These are phyloP conservation scores for Polychaeton citri DNA, from an alignment of 2,329 filamentous ascomycete species.

Conservation along the genomic window DNA sequence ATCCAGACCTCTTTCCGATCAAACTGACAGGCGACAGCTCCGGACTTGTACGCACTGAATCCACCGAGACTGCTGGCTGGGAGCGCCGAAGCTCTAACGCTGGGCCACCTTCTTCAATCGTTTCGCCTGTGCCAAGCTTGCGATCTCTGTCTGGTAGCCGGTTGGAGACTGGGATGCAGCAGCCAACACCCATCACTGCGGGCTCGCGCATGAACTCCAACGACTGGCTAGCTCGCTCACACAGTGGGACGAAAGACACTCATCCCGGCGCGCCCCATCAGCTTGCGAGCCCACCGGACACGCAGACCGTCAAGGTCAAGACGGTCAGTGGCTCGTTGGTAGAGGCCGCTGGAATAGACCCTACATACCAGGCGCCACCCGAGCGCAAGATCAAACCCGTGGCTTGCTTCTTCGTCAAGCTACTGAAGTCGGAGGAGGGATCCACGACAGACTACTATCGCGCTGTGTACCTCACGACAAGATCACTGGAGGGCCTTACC, in stretches of 20 bases:
- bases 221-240: conserved; percentile 39
- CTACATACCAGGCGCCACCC: conserved; percentile 64
- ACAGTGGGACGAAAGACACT: conserved; percentile 38
- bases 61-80: conserved; percentile 33
- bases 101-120: conserved; percentile 42
- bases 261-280: conserved; percentile 29
- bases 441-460: conserved; percentile 54
- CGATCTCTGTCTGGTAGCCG: conserved; percentile 29
- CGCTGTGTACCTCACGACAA: conserved; percentile 71
- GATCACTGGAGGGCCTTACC: conserved; percentile 63
- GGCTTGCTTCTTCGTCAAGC: conserved; percentile 76
- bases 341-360: conserved; percentile 81
- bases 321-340: conserved; percentile 55
- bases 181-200: conserved; percentile 29
- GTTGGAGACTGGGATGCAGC: conserved; percentile 29
- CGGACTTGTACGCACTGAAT: conserved; percentile 42
- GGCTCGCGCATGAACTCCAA: conserved; percentile 32
- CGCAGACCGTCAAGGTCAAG: conserved; percentile 41
- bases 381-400: conserved; percentile 61
- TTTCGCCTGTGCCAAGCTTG: conserved; percentile 36
- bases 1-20: conserved; percentile 68
- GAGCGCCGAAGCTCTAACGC: conserved; percentile 38
- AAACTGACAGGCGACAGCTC: conserved; percentile 52
- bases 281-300: conserved; percentile 33
- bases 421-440: conserved; percentile 35